Evolutionary conservation across 257 asterid genomes (phyloP).

Genomic region (Echium plantagineum): DNA sequence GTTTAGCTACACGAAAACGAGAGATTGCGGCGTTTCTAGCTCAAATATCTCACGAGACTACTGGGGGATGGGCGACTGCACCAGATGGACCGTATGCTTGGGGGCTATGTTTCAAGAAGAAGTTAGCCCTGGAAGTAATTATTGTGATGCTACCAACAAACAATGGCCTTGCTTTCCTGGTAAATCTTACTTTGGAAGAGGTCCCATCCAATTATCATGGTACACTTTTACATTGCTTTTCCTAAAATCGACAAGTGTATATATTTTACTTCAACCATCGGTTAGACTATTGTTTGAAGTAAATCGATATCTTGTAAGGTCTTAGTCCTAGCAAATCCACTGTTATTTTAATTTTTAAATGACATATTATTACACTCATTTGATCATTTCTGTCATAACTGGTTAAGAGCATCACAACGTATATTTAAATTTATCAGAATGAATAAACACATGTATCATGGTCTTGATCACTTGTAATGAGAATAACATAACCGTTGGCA

Average conservation of each 20-base stretch:
- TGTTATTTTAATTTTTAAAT: too few species aligned
- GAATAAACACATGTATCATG: too few species aligned
- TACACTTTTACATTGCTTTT: constrained; percentile 1
- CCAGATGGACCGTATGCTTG: constrained; percentile 40
- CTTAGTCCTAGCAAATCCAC: too few species aligned
- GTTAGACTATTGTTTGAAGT: too few species aligned
- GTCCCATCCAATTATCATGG: constrained; percentile 46
- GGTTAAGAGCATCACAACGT: too few species aligned
- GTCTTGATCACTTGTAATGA: too few species aligned
- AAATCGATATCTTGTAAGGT: too few species aligned
- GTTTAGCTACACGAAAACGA: constrained; percentile 17
- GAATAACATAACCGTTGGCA: too few species aligned
- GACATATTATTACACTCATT: too few species aligned
- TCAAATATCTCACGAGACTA: constrained; percentile 38
- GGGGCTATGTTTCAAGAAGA: constrained; percentile 48
- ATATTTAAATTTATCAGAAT: too few species aligned
- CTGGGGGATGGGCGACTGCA: constrained; percentile 41
- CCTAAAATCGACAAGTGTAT: not conserved
- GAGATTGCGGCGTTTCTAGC: constrained; percentile 40
- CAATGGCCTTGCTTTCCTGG: constrained; percentile 30
- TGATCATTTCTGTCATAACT: too few species aligned
- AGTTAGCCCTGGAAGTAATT: constrained; percentile 18
- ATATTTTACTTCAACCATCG: not conserved
- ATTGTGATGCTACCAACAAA: constrained; percentile 27
- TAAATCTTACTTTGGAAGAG: constrained; percentile 35